Conservation (phyloP, 2,329 filamentous ascomycete genomes). For the Ascochyta pisi region DNA sequence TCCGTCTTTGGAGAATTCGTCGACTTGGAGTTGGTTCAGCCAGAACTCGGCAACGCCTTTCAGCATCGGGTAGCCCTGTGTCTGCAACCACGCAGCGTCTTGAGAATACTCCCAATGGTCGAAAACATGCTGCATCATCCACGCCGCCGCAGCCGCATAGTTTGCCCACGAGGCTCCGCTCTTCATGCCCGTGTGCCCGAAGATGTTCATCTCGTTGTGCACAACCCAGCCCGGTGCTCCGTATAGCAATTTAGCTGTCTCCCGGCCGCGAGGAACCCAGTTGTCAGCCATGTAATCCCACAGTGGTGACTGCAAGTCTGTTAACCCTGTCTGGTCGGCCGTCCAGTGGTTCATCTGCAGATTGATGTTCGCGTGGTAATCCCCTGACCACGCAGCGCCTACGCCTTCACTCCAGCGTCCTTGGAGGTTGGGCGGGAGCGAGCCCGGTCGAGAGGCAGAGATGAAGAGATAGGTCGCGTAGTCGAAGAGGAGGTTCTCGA, state of each 20-base stretch:
- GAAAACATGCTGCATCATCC: constrained; percentile 67
- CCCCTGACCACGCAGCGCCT: constrained; percentile 58
- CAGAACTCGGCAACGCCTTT: constrained; percentile 64
- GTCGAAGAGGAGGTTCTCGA: constrained; percentile 62
- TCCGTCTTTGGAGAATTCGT: constrained; percentile 59
- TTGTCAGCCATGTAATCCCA: constrained; percentile 63
- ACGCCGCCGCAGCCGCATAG: constrained; percentile 59
- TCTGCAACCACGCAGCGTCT: constrained; percentile 54
- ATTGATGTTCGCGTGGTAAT: constrained; percentile 67
- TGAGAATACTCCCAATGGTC: constrained; percentile 64
- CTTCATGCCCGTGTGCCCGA: constrained; percentile 63
- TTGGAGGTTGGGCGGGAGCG: constrained; percentile 63
- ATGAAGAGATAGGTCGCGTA: constrained; percentile 63
- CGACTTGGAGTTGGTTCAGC: constrained; percentile 61
- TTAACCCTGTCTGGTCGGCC: constrained; percentile 61
- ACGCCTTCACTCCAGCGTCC: constrained; percentile 62
- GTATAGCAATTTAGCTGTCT: constrained; percentile 63
- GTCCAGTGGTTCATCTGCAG: constrained; percentile 68
- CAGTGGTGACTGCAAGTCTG: constrained; percentile 53
- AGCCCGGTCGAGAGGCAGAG: constrained; percentile 58
- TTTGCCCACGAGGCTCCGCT: constrained; percentile 53
- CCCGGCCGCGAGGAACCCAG: constrained; percentile 61
- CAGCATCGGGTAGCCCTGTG: constrained; percentile 60
- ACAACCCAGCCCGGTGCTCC: constrained; percentile 62
- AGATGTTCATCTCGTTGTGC: constrained; percentile 66